Conservation (phyloP, 257 asterid genomes). For the Fraxinus pennsylvanica region DNA sequence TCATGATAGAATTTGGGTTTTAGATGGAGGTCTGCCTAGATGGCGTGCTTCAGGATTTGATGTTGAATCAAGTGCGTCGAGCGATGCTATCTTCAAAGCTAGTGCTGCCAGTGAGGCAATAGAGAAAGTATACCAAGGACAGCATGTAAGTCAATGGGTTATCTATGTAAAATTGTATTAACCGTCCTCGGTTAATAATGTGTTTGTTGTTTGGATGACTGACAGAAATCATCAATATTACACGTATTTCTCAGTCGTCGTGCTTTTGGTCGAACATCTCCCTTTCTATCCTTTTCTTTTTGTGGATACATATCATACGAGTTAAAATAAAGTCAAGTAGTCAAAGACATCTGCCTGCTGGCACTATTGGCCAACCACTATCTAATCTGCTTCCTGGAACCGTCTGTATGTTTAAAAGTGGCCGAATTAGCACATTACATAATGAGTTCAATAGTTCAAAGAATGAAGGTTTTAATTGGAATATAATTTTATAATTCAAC, state of each 20-base stretch:
- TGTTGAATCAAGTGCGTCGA: slow-evolving; percentile 94
- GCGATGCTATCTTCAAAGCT: slow-evolving; percentile 92
- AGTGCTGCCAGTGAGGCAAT: slow-evolving; percentile 99
- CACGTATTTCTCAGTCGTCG: not conserved
- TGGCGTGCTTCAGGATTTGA: slow-evolving; percentile 91
- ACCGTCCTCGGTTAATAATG: not conserved
- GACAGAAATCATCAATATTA: not conserved
- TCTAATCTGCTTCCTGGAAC: not conserved
- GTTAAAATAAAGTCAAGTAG: not conserved
- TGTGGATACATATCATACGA: not conserved
- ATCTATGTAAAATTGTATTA: not conserved
- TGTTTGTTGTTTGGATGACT: not conserved
- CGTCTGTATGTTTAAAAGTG: not conserved
- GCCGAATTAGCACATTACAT: not conserved
- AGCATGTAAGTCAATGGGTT: slow-evolving; percentile 35
- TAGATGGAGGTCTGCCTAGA: slow-evolving; percentile 92
- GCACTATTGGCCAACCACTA: not conserved
- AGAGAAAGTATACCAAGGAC: slow-evolving; percentile 84
- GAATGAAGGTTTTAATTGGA: not conserved
- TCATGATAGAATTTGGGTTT: slow-evolving; percentile 88
- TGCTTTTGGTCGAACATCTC: not conserved
- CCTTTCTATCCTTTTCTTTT: not conserved
- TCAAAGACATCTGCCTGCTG: not conserved
- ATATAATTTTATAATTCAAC: not conserved
- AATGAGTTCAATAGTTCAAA: not conserved